Evolutionary conservation across 306 rosid genomes (phyloP).

Genomic region (Quercus gilva): DNA sequence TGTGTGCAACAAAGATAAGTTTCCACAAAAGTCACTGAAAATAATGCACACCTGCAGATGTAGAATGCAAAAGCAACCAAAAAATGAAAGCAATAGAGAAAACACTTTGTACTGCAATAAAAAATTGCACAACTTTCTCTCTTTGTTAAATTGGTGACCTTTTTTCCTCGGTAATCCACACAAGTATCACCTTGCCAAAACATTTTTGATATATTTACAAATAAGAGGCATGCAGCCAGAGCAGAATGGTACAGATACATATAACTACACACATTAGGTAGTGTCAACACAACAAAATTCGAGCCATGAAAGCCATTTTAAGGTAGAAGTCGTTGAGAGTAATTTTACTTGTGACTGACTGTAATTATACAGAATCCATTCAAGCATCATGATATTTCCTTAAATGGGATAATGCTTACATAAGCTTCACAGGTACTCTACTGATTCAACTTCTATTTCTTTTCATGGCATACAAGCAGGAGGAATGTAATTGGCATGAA

Average conservation of each 20-base stretch:
- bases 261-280: neutral
- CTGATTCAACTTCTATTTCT: neutral
- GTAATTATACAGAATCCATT: neutral
- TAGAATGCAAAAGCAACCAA: neutral
- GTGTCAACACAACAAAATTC: neutral
- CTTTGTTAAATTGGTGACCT: too few species aligned
- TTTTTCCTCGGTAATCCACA: neutral
- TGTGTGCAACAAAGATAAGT: neutral
- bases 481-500: neutral
- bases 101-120: neutral
- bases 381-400: neutral
- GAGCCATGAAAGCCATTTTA: neutral
- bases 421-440: neutral
- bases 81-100: neutral
- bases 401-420: neutral
- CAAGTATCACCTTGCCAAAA: neutral
- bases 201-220: constrained; percentile 5
- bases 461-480: neutral
- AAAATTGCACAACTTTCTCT: neutral
- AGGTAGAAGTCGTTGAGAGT: neutral
- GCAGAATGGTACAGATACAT: neutral
- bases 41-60: neutral
- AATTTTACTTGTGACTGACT: neutral
- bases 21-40: neutral
- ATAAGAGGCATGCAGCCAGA: too few species aligned